These are phyloP conservation scores for Russula sp. DNA, from an alignment of 768 basidiomycete species.

Conservation along the genomic window DNA sequence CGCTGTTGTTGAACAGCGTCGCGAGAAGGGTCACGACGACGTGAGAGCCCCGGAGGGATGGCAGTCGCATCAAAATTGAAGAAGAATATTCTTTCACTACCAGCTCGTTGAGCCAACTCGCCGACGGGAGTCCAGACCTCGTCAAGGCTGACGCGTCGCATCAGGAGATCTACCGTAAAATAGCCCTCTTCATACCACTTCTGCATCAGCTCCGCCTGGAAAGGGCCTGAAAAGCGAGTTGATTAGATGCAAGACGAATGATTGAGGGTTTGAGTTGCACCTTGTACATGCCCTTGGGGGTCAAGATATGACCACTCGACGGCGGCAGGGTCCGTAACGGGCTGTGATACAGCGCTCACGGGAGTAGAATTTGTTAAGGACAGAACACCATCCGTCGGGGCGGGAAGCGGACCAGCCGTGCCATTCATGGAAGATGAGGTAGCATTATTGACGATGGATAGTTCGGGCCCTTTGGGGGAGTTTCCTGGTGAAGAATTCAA, in stretches of 20 bases:
- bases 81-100: slow-evolving; percentile 56
- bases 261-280: slow-evolving; percentile 33
- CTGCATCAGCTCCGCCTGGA: slow-evolving; percentile 85
- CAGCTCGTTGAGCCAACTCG: slow-evolving; percentile 47
- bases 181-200: slow-evolving; percentile 91
- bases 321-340: slow-evolving; percentile 44
- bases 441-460: background rate
- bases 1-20: slow-evolving; percentile 35
- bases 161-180: slow-evolving; percentile 73
- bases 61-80: slow-evolving; percentile 36
- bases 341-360: slow-evolving; percentile 31
- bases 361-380: background rate
- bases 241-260: background rate
- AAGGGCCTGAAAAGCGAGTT: slow-evolving; percentile 55
- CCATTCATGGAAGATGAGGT: slow-evolving; percentile 2
- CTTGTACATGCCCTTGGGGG: slow-evolving; percentile 87
- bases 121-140: slow-evolving; percentile 59
- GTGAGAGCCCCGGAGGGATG: slow-evolving; percentile 48
- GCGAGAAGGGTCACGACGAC: slow-evolving; percentile 43
- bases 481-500: background rate
- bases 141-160: slow-evolving; percentile 74
- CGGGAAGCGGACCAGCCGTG: background rate
- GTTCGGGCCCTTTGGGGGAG: background rate
- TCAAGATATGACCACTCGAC: slow-evolving; percentile 92
- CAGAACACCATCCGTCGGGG: background rate